phyloP scores from a whole-genome alignment of 257 asterid species.

The Catharanthus roseus region DNA sequence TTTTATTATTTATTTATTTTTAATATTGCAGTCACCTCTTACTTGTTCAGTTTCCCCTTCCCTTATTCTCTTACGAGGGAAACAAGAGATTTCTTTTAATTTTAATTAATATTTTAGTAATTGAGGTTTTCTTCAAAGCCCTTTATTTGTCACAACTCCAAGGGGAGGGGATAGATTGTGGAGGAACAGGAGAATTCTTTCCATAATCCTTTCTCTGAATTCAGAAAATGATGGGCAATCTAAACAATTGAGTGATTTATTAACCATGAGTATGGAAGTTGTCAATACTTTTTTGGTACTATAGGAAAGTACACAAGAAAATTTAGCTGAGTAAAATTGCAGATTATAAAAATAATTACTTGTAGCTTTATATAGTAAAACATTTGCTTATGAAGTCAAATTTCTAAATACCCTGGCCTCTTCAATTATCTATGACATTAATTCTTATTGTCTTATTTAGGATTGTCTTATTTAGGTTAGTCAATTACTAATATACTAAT shows the following conservation, averaged over 20 bases:
- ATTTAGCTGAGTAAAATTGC: neutral
- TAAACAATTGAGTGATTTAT: neutral
- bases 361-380: neutral
- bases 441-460: constrained; percentile 1
- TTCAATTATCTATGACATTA: neutral
- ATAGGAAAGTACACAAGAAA: neutral
- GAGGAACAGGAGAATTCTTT: neutral
- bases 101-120: neutral
- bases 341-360: neutral
- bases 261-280: neutral
- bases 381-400: neutral
- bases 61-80: neutral
- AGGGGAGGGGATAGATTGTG: neutral
- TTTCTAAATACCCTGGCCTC: neutral
- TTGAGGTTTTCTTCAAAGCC: neutral
- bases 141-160: neutral
- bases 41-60: neutral
- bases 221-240: neutral
- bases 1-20: no score
- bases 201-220: neutral
- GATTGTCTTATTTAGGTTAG: neutral
- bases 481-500: neutral
- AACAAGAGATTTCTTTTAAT: neutral
- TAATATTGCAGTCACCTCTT: constrained; percentile 3
- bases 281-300: neutral